These are phyloP conservation scores for Recurvomyces mirabilis DNA, from an alignment of 495 filamentous ascomycete genomes.

Conservation along the genomic window DNA sequence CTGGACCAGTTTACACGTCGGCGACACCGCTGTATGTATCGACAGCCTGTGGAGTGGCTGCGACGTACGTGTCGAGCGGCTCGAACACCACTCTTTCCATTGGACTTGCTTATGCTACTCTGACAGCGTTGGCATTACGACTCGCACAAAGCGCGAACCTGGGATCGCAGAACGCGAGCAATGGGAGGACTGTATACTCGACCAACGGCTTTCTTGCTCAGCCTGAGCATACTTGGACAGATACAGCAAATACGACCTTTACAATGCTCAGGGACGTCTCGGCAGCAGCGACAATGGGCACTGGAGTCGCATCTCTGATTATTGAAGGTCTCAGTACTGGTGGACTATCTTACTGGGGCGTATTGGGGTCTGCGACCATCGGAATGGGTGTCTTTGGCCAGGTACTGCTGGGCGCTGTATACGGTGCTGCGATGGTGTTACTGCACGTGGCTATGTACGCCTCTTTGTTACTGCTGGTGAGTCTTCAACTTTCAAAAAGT, in stretches of 20 bases:
- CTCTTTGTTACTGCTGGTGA: conserved; percentile 16
- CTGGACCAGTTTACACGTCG: background rate
- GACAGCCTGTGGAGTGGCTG: conserved; percentile 7
- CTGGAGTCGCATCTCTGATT: conserved; percentile 16
- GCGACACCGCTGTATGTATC: conserved; percentile 4
- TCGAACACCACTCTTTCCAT: conserved; percentile 12
- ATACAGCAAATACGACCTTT: background rate
- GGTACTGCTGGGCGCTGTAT: conserved; percentile 3
- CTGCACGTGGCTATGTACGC: conserved; percentile 3
- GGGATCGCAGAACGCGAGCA: background rate
- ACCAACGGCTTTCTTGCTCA: conserved; percentile 17
- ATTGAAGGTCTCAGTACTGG: conserved; percentile 22
- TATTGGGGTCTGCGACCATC: conserved; percentile 1
- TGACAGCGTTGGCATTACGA: conserved; percentile 6
- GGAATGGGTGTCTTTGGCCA: conserved; percentile 7
- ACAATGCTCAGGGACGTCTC: conserved; percentile 10
- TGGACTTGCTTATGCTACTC: conserved; percentile 11
- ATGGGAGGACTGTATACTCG: conserved; percentile 11
- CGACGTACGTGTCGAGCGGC: conserved; percentile 5
- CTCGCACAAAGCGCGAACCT: conserved; percentile 8
- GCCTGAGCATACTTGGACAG: background rate
- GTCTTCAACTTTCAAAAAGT: background rate
- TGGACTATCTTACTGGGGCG: conserved; percentile 12
- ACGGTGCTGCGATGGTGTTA: conserved; percentile 1
- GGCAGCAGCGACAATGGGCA: conserved; percentile 9